Conservation (phyloP, 2,329 filamentous ascomycete species). For the Aphanocladium album region DNA sequence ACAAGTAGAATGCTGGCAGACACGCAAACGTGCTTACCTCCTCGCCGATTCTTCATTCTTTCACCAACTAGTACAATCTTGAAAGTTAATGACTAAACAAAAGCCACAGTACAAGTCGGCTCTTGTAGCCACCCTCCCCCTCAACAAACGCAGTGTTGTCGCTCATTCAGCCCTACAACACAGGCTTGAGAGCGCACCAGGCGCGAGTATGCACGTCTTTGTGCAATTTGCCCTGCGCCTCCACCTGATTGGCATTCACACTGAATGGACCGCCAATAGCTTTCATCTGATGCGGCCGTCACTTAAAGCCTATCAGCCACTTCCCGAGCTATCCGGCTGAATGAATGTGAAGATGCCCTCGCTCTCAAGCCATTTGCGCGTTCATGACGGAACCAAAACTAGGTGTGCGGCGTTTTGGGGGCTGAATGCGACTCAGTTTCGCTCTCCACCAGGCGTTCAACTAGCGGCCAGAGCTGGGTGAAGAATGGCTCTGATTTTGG, state of each 20-base stretch:
- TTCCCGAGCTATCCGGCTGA: neutral
- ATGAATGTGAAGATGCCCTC: neutral
- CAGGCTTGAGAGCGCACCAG: neutral
- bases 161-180: constrained; percentile 1
- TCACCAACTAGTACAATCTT: too few relatives aligned
- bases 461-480: neutral
- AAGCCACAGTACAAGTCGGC: neutral
- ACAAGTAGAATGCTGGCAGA: neutral
- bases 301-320: neutral
- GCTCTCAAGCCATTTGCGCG: neutral
- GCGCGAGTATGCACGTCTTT: neutral
- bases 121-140: neutral
- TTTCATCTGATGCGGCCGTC: neutral
- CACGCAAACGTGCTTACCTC: too few relatives aligned
- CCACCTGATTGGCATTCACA: neutral
- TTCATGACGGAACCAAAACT: neutral
- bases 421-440: constrained; percentile 5
- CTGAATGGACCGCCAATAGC: neutral
- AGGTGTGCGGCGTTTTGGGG: neutral
- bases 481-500: neutral
- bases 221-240: neutral
- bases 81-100: neutral
- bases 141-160: neutral
- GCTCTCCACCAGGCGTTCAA: neutral
- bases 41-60: too few relatives aligned